These are phyloP conservation scores for Aspergillus eucalypticola DNA, from an alignment of 2,329 filamentous ascomycete genomes.

Conservation along the genomic window DNA sequence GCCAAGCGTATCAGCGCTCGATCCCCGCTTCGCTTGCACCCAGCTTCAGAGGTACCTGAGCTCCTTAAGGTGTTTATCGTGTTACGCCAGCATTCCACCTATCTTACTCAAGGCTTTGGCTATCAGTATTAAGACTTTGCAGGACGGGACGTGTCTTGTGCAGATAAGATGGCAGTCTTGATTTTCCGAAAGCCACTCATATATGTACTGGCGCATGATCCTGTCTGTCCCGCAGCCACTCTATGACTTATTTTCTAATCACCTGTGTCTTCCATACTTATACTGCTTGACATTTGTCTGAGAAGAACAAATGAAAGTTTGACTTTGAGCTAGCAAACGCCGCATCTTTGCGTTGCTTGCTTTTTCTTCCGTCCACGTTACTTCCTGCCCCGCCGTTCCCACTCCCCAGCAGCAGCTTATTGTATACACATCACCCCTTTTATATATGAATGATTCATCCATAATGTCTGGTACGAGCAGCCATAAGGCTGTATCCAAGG, in stretches of 20 bases:
- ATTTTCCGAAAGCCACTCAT: background rate
- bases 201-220: background rate
- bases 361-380: background rate
- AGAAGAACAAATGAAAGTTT: background rate
- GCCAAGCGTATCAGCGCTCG: conserved; percentile 16
- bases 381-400: background rate
- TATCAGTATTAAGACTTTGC: background rate
- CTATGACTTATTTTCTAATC: background rate
- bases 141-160: background rate
- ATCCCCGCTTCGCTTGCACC: conserved; percentile 12
- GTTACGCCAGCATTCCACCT: background rate
- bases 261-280: background rate
- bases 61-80: conserved; percentile 8
- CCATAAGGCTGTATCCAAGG: conserved; percentile 13
- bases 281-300: background rate
- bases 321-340: background rate
- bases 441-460: background rate
- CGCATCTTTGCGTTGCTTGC: background rate
- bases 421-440: background rate
- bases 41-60: conserved; percentile 1
- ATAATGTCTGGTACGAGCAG: conserved; percentile 10
- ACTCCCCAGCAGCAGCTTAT: background rate
- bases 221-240: background rate
- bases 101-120: background rate
- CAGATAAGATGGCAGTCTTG: conserved; percentile 7